Base-by-base conservation (phyloP, 2,329 filamentous ascomycete species). In the Sarocladiaceae sp. region DNA sequence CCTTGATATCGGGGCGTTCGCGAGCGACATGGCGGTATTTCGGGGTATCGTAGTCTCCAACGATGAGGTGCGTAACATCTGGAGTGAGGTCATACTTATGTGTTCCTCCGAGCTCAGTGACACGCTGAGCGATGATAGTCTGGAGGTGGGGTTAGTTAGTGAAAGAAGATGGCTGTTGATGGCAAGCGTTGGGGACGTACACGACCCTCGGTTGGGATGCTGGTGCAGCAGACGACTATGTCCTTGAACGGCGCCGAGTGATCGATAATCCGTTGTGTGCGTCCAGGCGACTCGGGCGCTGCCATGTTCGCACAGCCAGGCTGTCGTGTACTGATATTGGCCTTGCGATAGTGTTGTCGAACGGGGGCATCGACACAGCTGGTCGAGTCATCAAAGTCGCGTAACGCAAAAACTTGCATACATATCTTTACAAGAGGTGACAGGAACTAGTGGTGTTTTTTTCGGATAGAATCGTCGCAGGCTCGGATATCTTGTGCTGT, bases 11-110 rank as follows among this genome's bases (percentile, higher is more conserved):
- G 39, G 84, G 81, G 43, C 93, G 79, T 61, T 91, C 85, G 58
- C 83, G 87, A 44, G 91, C 93, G 57, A 97, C 91, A 71, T 95
- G 95, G 62, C 83, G 85, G 66, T 98, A 98, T 64, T 98, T 98
- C 41, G 85, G 80, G 1, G 91, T 97, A 60, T 91, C 80, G 56
- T 88, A 85, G 56, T 86, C 83, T 61, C 90, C 93, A 49, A 95
- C 88, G 50, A 98, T 78, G 37, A 98, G 80, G 68, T 98, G 93
- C 4, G 93, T 97, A 39, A 95, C 88, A 62, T 96, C 88, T 46
- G 86, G 87, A n/a, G 90, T 97, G 34, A 98, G 79, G 62, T 98
- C 90, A 63, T 89, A 85, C 56, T 86, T 89, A 72, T 95, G 86
- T 48, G 77, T 65, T 42, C 90, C 93, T 51, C 93, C 93, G 72